Base-by-base conservation (phyloP, 768 basidiomycete genomes). In the Lepiota brunneoincarnata region DNA sequence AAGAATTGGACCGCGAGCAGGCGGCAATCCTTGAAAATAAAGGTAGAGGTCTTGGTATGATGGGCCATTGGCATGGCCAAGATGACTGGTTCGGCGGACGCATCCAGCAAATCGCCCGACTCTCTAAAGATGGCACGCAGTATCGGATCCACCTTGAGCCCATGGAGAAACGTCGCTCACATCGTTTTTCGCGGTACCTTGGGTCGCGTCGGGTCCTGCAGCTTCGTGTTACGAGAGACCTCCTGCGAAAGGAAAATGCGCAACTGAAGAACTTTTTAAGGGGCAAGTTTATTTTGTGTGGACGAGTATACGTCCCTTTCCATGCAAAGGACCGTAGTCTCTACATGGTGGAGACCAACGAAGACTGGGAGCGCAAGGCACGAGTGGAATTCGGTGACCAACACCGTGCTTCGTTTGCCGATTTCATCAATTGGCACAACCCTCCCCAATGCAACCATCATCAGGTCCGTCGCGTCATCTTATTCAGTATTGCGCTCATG, bases 1-100 rank as follows among this genome's bases (percentile, higher is more conserved):
- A 68, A 42, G 79, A 82, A 53, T 74, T 85, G 1, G 87, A 89
- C 61, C 77, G 85, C 0, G 89, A 91, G 58, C 82, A 89, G 48
- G 66, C 64, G 0, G 86, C 87, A 0, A 75, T 87, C 2, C 3
- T 72, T 1, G 86, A 90, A 58, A 74, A 80, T 48, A 49, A 59
- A 12, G 71, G 63, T 21, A 83, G 86, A 2, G 85, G 86, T 2
- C 65, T 90, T 0, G 89, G 89, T 0, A 71, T 86, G 2, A 76
- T 75, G 73, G 84, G 85, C 6, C 59, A 63, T 0, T 87, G 78
- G 75, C 54, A 75, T 21, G 77, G 73, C 5, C 75, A 67, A 17
- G 49, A 68, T 1, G 63, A 77, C 42, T 91, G 88, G 86, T 82
- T 84, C 48, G 88, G 88, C 0, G 89, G 89, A 2, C 75, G 72